Percentiles rank a stretch among this genome's conserved stretches.
Evolutionary conservation across 257 asterid genomes (phyloP).

Genomic region (Solanum chilense): DNA sequence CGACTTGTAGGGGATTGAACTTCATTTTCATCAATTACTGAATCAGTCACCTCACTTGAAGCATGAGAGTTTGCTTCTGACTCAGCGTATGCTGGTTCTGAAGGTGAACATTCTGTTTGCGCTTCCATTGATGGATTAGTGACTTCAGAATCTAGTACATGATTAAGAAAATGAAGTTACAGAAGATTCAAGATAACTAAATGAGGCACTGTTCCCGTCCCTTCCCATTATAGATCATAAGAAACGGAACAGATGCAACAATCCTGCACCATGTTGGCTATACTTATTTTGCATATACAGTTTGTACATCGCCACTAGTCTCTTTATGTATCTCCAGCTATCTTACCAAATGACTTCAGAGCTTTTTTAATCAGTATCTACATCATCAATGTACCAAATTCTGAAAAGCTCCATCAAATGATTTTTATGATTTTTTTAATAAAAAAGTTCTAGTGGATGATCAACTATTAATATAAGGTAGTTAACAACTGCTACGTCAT

Average conservation of each 20-base stretch:
- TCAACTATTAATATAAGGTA: background rate
- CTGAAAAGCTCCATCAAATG: background rate
- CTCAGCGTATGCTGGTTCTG: constrained; percentile 20
- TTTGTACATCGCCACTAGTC: background rate
- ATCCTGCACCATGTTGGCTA: background rate
- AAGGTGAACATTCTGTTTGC: constrained; percentile 6
- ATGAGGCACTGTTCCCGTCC: background rate
- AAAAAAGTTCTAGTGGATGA: background rate
- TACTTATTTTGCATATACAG: background rate
- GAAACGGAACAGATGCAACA: background rate
- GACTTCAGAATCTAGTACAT: constrained; percentile 50
- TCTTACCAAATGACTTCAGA: background rate
- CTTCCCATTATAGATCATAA: background rate
- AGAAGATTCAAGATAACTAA: background rate
- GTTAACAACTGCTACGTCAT: background rate
- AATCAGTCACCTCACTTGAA: constrained; percentile 47
- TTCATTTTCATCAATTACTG: constrained; percentile 45
- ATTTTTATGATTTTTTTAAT: background rate
- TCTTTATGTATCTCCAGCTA: background rate
- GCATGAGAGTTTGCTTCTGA: constrained; percentile 29
- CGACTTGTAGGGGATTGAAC: constrained; percentile 36
- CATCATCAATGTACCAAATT: background rate
- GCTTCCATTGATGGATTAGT: constrained; percentile 17
- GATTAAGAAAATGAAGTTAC: constrained; percentile 5
- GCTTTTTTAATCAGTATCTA: background rate